These are phyloP conservation scores for Gypsophila paniculata DNA, from an alignment of 179 eudicot species.

Conservation along the genomic window DNA sequence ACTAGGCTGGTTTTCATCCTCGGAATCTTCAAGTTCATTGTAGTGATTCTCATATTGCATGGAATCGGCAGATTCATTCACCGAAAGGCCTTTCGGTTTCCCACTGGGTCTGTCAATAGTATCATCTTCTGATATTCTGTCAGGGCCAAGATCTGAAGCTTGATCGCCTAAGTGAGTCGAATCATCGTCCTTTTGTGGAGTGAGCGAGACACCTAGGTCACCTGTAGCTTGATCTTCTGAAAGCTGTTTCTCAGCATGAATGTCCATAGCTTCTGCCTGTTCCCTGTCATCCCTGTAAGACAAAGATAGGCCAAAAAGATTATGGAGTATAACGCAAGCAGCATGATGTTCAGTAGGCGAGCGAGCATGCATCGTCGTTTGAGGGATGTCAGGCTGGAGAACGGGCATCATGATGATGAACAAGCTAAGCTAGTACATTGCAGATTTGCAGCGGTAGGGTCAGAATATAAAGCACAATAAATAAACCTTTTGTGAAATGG, in stretches of 20 bases:
- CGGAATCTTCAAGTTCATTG: conserved; percentile 34
- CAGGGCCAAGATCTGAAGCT: conserved; percentile 9
- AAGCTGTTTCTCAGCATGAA: conserved; percentile 6
- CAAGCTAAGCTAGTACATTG: not conserved
- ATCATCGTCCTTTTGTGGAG: conserved; percentile 30
- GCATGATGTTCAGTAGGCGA: too few species aligned
- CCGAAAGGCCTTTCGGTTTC: not conserved
- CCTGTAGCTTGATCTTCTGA: conserved; percentile 26
- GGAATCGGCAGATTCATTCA: conserved; percentile 5
- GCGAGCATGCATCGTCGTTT: not conserved
- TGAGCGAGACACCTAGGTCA: conserved; percentile 15
- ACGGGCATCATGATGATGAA: not conserved
- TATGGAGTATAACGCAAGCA: not conserved
- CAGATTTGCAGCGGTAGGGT: not conserved
- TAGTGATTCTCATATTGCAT: conserved; percentile 8
- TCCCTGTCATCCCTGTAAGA: conserved; percentile 36
- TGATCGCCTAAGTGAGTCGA: conserved; percentile 35
- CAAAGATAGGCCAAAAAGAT: not conserved
- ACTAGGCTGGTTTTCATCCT: conserved; percentile 29
- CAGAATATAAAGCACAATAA: not conserved
- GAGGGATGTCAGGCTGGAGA: not conserved
- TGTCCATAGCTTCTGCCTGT: conserved; percentile 25
- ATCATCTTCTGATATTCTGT: conserved; percentile 1
- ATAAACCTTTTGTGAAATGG: not conserved
- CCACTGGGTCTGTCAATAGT: not conserved